These are phyloP conservation scores for Flaveria linearis DNA, from an alignment of 129 eudicot genomes.

Conservation along the genomic window DNA sequence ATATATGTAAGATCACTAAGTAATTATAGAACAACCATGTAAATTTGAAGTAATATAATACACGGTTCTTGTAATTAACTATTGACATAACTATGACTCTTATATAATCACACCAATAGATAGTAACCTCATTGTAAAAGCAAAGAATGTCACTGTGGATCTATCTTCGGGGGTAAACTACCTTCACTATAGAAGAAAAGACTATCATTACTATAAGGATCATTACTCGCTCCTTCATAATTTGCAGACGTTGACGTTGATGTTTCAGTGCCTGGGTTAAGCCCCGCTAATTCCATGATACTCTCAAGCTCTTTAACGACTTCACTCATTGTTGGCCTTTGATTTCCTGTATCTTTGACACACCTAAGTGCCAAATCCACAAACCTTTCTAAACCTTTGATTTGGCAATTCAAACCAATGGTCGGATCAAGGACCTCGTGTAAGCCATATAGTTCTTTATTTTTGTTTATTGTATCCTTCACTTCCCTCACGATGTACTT, in stretches of 20 bases:
- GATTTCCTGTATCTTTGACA: slow-evolving; percentile 49
- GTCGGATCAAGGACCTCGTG: neutral
- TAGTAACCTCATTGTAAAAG: neutral
- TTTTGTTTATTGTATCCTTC: slow-evolving; percentile 46
- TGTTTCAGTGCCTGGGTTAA: slow-evolving; percentile 33
- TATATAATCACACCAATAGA: neutral
- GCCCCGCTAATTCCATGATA: slow-evolving; percentile 47
- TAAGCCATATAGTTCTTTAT: neutral
- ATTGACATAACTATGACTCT: neutral
- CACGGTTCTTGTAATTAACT: neutral
- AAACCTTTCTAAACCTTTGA: slow-evolving; percentile 47
- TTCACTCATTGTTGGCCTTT: slow-evolving; percentile 17
- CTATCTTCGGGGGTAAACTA: neutral
- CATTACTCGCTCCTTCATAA: slow-evolving; percentile 27
- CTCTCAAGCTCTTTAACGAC: neutral
- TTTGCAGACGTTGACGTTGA: slow-evolving; percentile 36
- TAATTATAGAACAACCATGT: too few relatives aligned
- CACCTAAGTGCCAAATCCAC: slow-evolving; percentile 60
- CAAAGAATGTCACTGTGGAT: neutral
- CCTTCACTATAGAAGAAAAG: neutral
- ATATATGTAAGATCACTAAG: too few relatives aligned
- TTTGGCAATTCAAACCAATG: slow-evolving; percentile 26
- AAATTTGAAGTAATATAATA: too few relatives aligned
- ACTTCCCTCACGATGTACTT: slow-evolving; percentile 57
- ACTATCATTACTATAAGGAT: slow-evolving; percentile 41